Evolutionary conservation across 2,329 filamentous ascomycete species (phyloP).

Genomic region (Monosporascus sp.): DNA sequence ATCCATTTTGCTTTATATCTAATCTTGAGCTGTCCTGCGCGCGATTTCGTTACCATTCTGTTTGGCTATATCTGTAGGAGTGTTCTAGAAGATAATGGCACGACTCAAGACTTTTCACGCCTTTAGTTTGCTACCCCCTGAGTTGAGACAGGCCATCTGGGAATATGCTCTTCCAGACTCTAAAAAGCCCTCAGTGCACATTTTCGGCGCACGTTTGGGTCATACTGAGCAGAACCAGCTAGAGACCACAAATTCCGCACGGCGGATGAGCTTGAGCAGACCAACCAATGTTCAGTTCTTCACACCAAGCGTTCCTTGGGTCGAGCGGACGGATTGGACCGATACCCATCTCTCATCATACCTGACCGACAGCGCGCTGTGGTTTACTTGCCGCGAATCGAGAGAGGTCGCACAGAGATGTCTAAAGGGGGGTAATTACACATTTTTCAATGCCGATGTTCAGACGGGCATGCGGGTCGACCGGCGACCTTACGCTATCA

Average conservation of each 20-base stretch:
- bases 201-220: no score
- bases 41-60: no score
- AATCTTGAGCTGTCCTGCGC: no score
- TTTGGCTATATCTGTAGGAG: no score
- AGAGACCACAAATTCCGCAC: neutral
- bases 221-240: no score
- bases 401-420: neutral
- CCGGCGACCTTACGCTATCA: neutral
- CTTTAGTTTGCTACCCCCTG: no score
- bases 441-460: neutral
- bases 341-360: neutral
- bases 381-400: neutral
- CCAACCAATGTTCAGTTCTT: neutral
- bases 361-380: neutral
- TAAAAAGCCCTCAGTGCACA: no score
- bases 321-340: neutral
- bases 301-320: neutral
- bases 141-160: no score
- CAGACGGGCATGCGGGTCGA: neutral
- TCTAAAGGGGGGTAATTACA: neutral
- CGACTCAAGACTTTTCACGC: no score
- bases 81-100: no score
- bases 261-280: neutral
- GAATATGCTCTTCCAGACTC: no score
- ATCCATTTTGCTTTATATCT: no score